Conservation (phyloP, 129 eudicot species). For the Scalesia atractyloides region DNA sequence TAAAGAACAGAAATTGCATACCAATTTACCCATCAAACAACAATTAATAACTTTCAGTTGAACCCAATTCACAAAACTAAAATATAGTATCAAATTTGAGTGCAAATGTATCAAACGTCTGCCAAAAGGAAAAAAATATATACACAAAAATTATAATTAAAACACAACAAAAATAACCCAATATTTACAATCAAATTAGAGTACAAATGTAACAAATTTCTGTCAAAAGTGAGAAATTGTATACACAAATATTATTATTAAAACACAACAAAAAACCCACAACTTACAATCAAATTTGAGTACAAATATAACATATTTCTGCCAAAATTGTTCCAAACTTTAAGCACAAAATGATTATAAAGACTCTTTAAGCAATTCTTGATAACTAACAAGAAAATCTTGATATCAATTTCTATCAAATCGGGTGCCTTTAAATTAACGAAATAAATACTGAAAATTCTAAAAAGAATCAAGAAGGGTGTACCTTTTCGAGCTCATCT, state of each 20-base stretch:
- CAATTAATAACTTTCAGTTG: background rate
- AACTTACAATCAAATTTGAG: background rate
- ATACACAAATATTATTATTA: background rate
- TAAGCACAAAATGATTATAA: background rate
- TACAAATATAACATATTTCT: background rate
- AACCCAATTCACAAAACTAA: background rate
- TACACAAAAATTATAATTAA: too few species aligned
- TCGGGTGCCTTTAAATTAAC: background rate
- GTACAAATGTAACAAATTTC: background rate
- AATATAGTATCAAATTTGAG: background rate
- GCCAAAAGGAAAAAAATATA: too few species aligned
- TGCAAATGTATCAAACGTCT: too few species aligned
- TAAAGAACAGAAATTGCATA: slow-evolving; percentile 1
- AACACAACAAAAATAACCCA: too few species aligned
- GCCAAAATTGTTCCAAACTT: background rate
- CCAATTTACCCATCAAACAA: background rate
- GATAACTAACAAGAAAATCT: background rate
- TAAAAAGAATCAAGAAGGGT: background rate
- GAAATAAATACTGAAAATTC: background rate
- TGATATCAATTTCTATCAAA: background rate
- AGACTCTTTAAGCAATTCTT: background rate
- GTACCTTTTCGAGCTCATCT: slow-evolving; percentile 79
- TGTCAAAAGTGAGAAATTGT: background rate
- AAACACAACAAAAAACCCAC: too few species aligned
- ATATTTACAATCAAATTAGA: background rate